Evolutionary conservation across 2,329 filamentous ascomycete species (phyloP).

Genomic region (Aureobasidium leucospermi): DNA sequence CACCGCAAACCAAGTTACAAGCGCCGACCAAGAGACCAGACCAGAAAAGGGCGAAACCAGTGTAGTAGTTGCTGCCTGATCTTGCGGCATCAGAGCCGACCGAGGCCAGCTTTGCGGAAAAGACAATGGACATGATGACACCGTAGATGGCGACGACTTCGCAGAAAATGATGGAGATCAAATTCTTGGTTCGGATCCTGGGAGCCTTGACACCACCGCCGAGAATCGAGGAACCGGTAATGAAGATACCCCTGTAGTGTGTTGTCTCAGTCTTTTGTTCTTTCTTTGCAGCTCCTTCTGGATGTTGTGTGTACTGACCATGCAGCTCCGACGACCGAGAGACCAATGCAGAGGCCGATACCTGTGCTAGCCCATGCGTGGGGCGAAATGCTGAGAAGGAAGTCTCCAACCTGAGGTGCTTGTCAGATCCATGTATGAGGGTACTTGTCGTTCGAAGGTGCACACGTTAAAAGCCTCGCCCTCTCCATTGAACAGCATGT

Average conservation of each 20-base stretch:
- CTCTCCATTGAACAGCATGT: conserved; percentile 97
- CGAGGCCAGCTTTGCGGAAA: conserved; percentile 75
- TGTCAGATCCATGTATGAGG: background rate
- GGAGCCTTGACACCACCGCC: conserved; percentile 95
- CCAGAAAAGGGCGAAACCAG: conserved; percentile 95
- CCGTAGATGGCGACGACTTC: conserved; percentile 99
- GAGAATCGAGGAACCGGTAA: conserved; percentile 94
- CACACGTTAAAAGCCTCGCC: conserved; percentile 92
- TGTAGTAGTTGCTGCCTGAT: conserved; percentile 79
- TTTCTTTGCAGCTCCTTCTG: background rate
- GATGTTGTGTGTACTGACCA: conserved; percentile 55
- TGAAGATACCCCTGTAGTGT: conserved; percentile 82
- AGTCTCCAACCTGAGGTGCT: conserved; percentile 66
- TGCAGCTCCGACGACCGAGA: conserved; percentile 94
- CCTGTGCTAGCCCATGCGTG: conserved; percentile 89
- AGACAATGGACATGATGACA: conserved; percentile 99
- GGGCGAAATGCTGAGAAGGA: conserved; percentile 88
- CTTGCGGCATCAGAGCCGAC: conserved; percentile 59
- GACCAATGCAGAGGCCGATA: conserved; percentile 87
- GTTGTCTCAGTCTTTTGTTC: background rate
- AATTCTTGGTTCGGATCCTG: conserved; percentile 96
- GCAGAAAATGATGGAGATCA: conserved; percentile 99
- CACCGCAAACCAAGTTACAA: conserved; percentile 93
- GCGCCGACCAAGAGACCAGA: conserved; percentile 85
- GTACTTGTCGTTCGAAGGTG: background rate